Percentiles rank a stretch among this genome's conserved stretches.
Evolutionary conservation across 2,329 filamentous ascomycete genomes (phyloP).

Genomic region (Cadophora malorum): DNA sequence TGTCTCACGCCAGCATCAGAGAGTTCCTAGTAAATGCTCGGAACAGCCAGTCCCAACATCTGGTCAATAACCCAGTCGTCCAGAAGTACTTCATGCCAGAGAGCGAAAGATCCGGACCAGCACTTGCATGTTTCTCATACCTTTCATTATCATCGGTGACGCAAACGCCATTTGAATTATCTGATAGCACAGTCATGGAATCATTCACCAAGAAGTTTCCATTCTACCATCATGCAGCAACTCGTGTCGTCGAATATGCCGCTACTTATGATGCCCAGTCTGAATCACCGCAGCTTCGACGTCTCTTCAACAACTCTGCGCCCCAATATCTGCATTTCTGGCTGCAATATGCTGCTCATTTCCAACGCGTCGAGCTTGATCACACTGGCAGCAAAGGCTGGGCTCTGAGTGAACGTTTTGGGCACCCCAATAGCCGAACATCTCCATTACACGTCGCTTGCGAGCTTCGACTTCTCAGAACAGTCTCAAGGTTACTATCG

Average conservation of each 20-base stretch:
- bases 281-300: not conserved
- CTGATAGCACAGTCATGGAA: not conserved
- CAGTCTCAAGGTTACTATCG: not conserved
- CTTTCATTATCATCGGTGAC: not conserved
- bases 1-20: not conserved
- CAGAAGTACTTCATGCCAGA: not conserved
- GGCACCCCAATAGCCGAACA: not conserved
- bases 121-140: not conserved
- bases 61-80: not conserved
- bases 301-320: not conserved
- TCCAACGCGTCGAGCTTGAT: not conserved
- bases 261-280: not conserved
- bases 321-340: not conserved
- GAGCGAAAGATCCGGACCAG: not conserved
- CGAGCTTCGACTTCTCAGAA: not conserved
- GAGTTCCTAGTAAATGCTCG: not conserved
- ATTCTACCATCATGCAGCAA: not conserved
- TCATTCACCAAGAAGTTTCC: not conserved
- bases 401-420: not conserved
- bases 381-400: not conserved
- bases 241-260: not conserved
- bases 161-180: not conserved
- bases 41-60: too few species aligned
- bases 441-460: not conserved
- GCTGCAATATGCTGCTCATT: not conserved